phyloP scores from a whole-genome alignment of 352 stramenopile genomes.

The Phytophthora boehmeriae region DNA sequence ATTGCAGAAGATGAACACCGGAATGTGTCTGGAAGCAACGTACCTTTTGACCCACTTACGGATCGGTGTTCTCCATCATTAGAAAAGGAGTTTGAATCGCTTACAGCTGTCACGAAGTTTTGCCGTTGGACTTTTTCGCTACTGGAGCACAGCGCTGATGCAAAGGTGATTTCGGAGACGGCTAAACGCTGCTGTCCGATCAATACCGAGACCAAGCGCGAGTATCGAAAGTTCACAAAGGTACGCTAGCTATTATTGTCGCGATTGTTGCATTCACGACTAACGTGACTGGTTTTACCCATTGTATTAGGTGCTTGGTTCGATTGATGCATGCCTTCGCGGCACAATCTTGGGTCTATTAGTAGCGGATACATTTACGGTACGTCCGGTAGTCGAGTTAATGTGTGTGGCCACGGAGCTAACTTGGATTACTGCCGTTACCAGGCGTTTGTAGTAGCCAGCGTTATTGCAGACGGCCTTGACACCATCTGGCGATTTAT shows the following conservation, averaged over 20 bases:
- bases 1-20: constrained; percentile 69
- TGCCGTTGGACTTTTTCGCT: constrained; percentile 89
- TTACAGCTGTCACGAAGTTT: constrained; percentile 83
- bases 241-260: constrained; percentile 28
- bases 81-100: constrained; percentile 84
- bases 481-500: constrained; percentile 80
- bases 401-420: neutral
- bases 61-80: constrained; percentile 67
- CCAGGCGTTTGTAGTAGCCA: constrained; percentile 85
- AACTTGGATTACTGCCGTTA: constrained; percentile 11
- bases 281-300: neutral
- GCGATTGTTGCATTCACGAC: neutral
- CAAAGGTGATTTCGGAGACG: constrained; percentile 90
- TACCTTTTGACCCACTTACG: constrained; percentile 56
- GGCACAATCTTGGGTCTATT: constrained; percentile 84
- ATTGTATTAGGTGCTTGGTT: constrained; percentile 66
- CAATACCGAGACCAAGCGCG: constrained; percentile 83
- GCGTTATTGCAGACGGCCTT: constrained; percentile 71
- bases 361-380: constrained; percentile 86
- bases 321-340: constrained; percentile 83
- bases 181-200: constrained; percentile 87
- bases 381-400: constrained; percentile 20
- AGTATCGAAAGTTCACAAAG: constrained; percentile 90
- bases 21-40: constrained; percentile 15
- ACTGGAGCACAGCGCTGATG: constrained; percentile 82